A percentile compares a stretch with the other conserved stretches of the same genome.
These are phyloP conservation scores for Geotrichum cucujoidarum DNA, from an alignment of 1,139 yeast species.

Conservation along the genomic window DNA sequence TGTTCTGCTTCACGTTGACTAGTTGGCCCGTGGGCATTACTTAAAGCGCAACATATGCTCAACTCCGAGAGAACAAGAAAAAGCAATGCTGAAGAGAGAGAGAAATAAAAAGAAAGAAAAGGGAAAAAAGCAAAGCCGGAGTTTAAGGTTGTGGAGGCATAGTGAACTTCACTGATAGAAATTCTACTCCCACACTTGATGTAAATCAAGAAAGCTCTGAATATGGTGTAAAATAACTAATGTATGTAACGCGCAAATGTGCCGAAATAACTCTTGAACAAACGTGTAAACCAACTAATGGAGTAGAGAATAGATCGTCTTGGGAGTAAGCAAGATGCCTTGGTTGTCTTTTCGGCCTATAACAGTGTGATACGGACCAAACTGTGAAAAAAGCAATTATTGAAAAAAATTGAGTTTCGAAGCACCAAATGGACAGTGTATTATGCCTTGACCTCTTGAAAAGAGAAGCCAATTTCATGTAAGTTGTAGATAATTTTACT, in stretches of 20 bases:
- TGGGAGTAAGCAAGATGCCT: too few species aligned
- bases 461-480: neutral
- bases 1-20: slow-evolving; percentile 4
- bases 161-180: neutral
- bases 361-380: neutral
- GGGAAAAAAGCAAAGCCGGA: neutral
- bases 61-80: neutral
- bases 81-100: neutral
- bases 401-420: neutral
- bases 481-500: slow-evolving; percentile 1
- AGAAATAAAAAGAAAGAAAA: too few species aligned
- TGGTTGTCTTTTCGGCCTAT: too few species aligned
- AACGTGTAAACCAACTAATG: too few species aligned
- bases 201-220: neutral
- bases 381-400: neutral
- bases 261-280: too few species aligned
- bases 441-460: neutral
- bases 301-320: too few species aligned
- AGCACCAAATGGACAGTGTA: neutral
- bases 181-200: neutral
- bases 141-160: neutral
- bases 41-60: neutral
- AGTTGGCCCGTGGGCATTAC: neutral
- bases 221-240: too few species aligned
- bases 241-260: too few species aligned